Conservation (phyloP, 2,329 filamentous ascomycete genomes). For the Thielaviopsis euricoi region DNA sequence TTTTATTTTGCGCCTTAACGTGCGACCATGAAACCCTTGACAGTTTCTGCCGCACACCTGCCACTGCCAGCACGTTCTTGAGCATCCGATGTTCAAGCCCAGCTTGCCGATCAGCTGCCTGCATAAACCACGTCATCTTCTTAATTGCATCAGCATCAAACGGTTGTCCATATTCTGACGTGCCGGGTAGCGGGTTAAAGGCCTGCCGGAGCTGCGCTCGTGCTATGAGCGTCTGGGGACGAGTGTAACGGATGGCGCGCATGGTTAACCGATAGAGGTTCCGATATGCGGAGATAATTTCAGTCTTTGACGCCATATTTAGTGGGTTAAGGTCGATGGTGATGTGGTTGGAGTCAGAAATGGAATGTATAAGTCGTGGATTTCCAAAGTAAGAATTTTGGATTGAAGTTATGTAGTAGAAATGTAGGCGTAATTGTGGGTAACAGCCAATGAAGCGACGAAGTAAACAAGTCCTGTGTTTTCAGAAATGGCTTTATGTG, state of each 20-base stretch:
- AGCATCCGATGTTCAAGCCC: constrained; percentile 59
- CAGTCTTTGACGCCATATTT: constrained; percentile 14
- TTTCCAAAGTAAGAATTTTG: not conserved
- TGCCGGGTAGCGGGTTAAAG: constrained; percentile 28
- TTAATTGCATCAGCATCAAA: constrained; percentile 37
- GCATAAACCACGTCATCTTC: constrained; percentile 55
- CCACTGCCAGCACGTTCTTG: constrained; percentile 46
- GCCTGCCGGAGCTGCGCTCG: constrained; percentile 42
- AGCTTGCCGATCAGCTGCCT: constrained; percentile 42
- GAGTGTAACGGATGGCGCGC: constrained; percentile 55
- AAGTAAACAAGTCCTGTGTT: no score
- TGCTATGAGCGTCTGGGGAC: constrained; percentile 47
- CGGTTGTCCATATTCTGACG: constrained; percentile 16
- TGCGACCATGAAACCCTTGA: constrained; percentile 13
- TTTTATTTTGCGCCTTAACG: not conserved
- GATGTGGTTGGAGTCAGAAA: not conserved
- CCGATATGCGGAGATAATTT: constrained; percentile 51
- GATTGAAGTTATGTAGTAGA: not conserved
- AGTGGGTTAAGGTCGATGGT: not conserved
- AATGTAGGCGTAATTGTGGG: not conserved
- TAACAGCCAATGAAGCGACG: not conserved
- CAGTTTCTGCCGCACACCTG: constrained; percentile 22
- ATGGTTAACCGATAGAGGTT: constrained; percentile 49
- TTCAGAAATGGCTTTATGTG: no score
- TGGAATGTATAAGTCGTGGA: not conserved